Conservation (phyloP, 2,329 filamentous ascomycete genomes). For the Paramyrothecium roridum region DNA sequence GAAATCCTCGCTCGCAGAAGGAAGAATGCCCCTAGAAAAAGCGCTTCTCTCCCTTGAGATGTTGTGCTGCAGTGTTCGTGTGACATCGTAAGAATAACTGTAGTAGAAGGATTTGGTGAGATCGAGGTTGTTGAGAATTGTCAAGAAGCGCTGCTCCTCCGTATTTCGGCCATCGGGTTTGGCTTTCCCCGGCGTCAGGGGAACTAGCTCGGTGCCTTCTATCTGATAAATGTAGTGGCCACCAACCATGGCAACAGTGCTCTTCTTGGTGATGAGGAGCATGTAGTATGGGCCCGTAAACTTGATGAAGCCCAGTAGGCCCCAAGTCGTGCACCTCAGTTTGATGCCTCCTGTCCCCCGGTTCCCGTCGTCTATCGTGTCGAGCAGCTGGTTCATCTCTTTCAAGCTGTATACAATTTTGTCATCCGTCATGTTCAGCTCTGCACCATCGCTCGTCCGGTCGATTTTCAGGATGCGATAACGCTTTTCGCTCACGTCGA, state of each 20-base stretch:
- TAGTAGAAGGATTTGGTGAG: constrained; percentile 93
- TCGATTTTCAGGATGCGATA: constrained; percentile 96
- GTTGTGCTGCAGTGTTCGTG: constrained; percentile 86
- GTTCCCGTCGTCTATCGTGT: constrained; percentile 94
- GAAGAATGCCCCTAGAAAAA: constrained; percentile 60
- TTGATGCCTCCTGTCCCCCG: constrained; percentile 86
- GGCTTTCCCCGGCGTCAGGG: constrained; percentile 73
- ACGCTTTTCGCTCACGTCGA: constrained; percentile 82
- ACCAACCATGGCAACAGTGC: constrained; percentile 91
- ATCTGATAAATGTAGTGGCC: constrained; percentile 96
- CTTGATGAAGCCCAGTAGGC: constrained; percentile 87
- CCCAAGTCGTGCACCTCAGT: constrained; percentile 88
- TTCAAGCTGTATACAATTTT: constrained; percentile 90
- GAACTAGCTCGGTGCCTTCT: constrained; percentile 87
- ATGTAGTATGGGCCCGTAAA: constrained; percentile 98
- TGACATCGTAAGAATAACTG: constrained; percentile 97
- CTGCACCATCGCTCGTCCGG: constrained; percentile 72
- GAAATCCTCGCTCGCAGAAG: constrained; percentile 61
- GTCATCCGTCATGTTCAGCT: constrained; percentile 85
- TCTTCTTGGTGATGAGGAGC: constrained; percentile 93
- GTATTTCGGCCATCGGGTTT: constrained; percentile 76
- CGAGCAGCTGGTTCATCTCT: constrained; percentile 90
- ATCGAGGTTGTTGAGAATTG: constrained; percentile 88
- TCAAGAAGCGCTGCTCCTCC: constrained; percentile 85
- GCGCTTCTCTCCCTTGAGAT: constrained; percentile 76